Conservation (phyloP, 331 rosid species). For the Malus hybrid region DNA sequence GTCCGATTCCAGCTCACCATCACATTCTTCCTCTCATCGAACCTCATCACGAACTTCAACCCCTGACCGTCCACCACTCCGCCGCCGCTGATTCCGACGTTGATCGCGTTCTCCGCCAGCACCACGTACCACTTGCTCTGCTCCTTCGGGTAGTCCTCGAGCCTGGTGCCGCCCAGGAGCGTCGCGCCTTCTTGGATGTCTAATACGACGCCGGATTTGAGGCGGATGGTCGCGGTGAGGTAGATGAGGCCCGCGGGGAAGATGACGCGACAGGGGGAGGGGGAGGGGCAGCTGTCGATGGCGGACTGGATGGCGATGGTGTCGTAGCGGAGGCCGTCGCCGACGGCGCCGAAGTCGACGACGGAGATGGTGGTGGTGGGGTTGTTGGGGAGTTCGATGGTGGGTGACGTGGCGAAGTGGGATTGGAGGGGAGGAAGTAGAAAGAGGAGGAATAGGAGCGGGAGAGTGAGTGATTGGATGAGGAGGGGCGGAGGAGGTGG, state of each 20-base stretch:
- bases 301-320: conserved; percentile 74
- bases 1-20: conserved; percentile 97
- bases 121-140: conserved; percentile 71
- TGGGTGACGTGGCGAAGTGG: conserved; percentile 23
- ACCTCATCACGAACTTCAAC: conserved; percentile 49
- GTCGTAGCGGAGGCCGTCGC: conserved; percentile 70
- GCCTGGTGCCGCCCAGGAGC: conserved; percentile 55
- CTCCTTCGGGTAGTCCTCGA: conserved; percentile 63
- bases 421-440: conserved; percentile 26
- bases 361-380: conserved; percentile 36
- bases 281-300: conserved; percentile 52
- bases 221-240: conserved; percentile 70
- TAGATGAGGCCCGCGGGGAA: conserved; percentile 70
- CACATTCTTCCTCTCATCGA: conserved; percentile 64
- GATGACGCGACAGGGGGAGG: conserved; percentile 39
- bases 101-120: conserved; percentile 76
- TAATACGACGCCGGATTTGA: conserved; percentile 67
- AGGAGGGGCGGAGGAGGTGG: neutral
- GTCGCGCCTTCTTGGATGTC: conserved; percentile 55
- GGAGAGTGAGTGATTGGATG: neutral
- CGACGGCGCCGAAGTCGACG: conserved; percentile 67
- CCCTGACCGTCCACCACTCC: conserved; percentile 88
- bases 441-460: neutral
- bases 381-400: neutral
- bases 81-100: conserved; percentile 78